Base-by-base conservation (phyloP, 2,329 filamentous ascomycete genomes). In the Cryphonectria radicalis region DNA sequence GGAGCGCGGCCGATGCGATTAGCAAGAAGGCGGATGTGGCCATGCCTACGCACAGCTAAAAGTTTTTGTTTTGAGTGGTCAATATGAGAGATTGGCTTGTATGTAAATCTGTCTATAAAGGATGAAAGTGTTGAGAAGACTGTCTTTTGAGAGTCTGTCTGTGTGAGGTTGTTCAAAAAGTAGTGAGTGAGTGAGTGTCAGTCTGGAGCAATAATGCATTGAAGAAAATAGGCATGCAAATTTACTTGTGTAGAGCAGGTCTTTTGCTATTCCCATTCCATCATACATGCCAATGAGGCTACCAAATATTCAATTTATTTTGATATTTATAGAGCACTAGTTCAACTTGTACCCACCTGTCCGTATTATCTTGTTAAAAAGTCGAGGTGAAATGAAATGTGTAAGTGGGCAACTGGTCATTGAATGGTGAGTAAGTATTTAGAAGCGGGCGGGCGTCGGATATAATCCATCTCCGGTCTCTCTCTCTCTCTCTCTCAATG, bases 1-100 rank as follows among this genome's bases (percentile, higher is more conserved):
- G 96, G 96, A 88, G 87, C 74, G 88, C 86, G 71, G 91, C 93
- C 79, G 92, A 95, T 83, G 92, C 91, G 6, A 85, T 92, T 66
- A 90, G 87, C 70, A 90, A 87, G 59, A 92, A 92, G 84, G 92
- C 92, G 53, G 88, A 88, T 77, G 91, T 93, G 19, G 87, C 90
- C 71, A 95, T 95, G 92, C 92, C 92, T 35, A 73, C 72, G 46
- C 72, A 73, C 3, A 68, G 70, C 50, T 73, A 72, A 19, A 14
- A 1, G 92, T 89, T 46, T 89, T 91, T 69, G 69, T 10, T 22
- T 57, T 7, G n/a, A 6, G 8, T 0, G 35, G 32, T 32, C 32
- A 19, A 19, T 65, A 13, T 40, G 37, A 40, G 37, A 11, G 10
- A 11, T 13, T 40, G 37, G 37, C 43, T 57, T 57, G 28, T 40